Base-by-base conservation (phyloP, 208 protist species). In the Crithidia fasciculata region DNA sequence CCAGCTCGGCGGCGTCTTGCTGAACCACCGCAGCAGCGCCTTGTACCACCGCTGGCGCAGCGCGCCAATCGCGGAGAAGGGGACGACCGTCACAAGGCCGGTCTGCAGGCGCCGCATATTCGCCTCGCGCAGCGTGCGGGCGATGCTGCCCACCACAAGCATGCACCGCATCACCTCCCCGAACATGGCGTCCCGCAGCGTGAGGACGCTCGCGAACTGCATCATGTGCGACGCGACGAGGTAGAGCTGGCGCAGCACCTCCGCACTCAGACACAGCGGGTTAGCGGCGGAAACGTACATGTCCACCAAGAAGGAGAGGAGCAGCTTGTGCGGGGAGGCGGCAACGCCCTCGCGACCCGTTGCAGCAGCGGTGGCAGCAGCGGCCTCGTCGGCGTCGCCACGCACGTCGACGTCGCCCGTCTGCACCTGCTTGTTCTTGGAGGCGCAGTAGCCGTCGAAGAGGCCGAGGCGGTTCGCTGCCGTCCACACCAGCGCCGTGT, bases 1-100 rank as follows among this genome's bases (percentile, higher is more conserved):
- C 89, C 89, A 96, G 10, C 83, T 87, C 43, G 89, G 89, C 52
- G 89, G 92, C 43, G 60, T 81, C 76, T 89, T 87, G 50, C 80
- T 85, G 76, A 96, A 94, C 92, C 92, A 96, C 59, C 86, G 92
- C 70, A 96, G 79, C 53, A 94, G 78, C 55, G 69, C 83, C 60
- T 70, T 76, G 69, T 96, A 96, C 73, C 79, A 91, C 18, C 86
- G 84, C 78, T 93, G 87, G 18, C 89, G 89, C 76, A 94, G 77
- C 55, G 75, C 77, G 10, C 83, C 87, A 63, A 96, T 80, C 16
- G 78, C 85, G 12, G 86, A 63, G 65, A 81, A 91, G n/a, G 89
- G 74, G n/a, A 92, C 82, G 8, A 88, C 47, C 2, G 69, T 64
- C 37, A 76, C 40, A 4, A 77, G 74, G 10, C 86, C 84, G 13